Evolutionary conservation across 2,329 filamentous ascomycete species (phyloP).

Genomic region (Chaetomiaceae sp.): DNA sequence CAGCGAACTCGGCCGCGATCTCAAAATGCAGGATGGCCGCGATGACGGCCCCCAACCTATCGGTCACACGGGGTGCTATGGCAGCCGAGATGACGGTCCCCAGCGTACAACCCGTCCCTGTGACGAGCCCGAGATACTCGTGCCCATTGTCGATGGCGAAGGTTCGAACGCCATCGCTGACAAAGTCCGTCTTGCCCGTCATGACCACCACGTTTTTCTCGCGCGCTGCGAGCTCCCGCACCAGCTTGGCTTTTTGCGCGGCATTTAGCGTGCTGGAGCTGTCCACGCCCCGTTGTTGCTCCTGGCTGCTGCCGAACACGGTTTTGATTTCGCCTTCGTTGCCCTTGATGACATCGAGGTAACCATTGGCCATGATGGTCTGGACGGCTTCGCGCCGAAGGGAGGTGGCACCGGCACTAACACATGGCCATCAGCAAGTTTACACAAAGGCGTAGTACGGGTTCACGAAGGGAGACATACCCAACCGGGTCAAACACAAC

Average conservation of each 20-base stretch:
- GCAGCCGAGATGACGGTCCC: constrained; percentile 77
- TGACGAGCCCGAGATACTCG: constrained; percentile 63
- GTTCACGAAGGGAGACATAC: constrained; percentile 36
- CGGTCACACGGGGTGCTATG: constrained; percentile 57
- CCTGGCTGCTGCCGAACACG: constrained; percentile 45
- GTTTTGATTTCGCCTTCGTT: constrained; percentile 85
- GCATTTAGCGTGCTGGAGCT: constrained; percentile 54
- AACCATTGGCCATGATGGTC: constrained; percentile 66
- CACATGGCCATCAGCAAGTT: constrained; percentile 5
- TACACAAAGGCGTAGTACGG: too few relatives aligned
- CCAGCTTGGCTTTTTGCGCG: constrained; percentile 54
- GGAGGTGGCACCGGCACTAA: constrained; percentile 73
- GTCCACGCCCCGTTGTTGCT: constrained; percentile 80
- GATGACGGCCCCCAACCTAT: constrained; percentile 68
- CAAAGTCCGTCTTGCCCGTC: constrained; percentile 72
- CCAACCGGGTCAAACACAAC: constrained; percentile 88
- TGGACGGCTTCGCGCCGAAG: constrained; percentile 68
- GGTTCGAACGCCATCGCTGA: constrained; percentile 69
- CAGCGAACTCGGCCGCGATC: constrained; percentile 64
- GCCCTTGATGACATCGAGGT: constrained; percentile 87
- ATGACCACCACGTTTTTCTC: constrained; percentile 73
- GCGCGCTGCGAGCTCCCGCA: constrained; percentile 60
- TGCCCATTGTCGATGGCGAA: constrained; percentile 74
- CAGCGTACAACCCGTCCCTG: constrained; percentile 79
- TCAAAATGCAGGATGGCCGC: constrained; percentile 75